Evolutionary conservation across 495 filamentous ascomycete genomes (phyloP).

Genomic region (Daldinia vernicosa): DNA sequence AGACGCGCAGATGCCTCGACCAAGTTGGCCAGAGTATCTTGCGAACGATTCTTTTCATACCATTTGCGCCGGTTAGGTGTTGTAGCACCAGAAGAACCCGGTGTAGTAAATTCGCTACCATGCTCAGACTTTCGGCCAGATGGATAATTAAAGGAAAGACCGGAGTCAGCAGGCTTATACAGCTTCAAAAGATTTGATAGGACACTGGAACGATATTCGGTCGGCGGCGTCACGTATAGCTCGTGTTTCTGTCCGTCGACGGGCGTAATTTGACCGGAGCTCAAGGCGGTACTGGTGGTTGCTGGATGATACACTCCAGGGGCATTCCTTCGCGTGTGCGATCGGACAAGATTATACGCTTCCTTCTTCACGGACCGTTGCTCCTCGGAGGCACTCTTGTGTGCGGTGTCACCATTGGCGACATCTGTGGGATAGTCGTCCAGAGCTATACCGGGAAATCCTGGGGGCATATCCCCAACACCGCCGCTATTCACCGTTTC

Average conservation of each 20-base stretch:
- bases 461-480: slow-evolving; percentile 30
- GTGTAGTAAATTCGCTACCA: slow-evolving; percentile 44
- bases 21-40: slow-evolving; percentile 61
- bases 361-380: slow-evolving; percentile 46
- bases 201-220: slow-evolving; percentile 78
- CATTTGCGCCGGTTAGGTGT: slow-evolving; percentile 64
- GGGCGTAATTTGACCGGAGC: slow-evolving; percentile 69
- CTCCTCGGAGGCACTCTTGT: slow-evolving; percentile 35
- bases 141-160: slow-evolving; percentile 39
- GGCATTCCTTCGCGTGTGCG: slow-evolving; percentile 54
- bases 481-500: slow-evolving; percentile 31
- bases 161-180: slow-evolving; percentile 57
- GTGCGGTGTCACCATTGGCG: slow-evolving; percentile 30
- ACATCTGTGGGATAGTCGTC: slow-evolving; percentile 32
- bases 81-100: slow-evolving; percentile 59
- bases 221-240: slow-evolving; percentile 74
- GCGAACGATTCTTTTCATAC: slow-evolving; percentile 67
- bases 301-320: slow-evolving; percentile 24
- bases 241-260: slow-evolving; percentile 65
- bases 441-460: slow-evolving; percentile 30
- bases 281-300: slow-evolving; percentile 47
- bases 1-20: slow-evolving; percentile 66
- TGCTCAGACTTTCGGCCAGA: slow-evolving; percentile 40
- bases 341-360: slow-evolving; percentile 61
- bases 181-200: slow-evolving; percentile 82